phyloP scores from a whole-genome alignment of 495 filamentous ascomycete species.

The Coniosporium apollinis region DNA sequence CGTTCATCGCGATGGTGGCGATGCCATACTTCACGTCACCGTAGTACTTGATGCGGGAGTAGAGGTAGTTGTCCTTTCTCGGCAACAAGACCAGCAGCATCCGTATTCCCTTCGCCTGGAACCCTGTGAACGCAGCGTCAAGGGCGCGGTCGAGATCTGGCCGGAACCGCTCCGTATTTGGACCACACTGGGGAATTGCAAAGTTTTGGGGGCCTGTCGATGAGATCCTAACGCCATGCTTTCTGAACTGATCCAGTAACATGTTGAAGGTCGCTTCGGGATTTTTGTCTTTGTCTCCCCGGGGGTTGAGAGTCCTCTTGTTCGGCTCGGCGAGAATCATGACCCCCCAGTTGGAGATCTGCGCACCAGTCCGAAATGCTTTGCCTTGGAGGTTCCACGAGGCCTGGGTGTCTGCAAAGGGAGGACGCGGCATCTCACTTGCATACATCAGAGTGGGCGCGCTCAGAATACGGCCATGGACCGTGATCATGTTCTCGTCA shows the following conservation, averaged over 20 bases:
- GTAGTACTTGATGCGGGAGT: constrained; percentile 50
- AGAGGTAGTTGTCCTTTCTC: constrained; percentile 31
- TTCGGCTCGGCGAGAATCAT: too few relatives aligned
- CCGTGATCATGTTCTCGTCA: constrained; percentile 39
- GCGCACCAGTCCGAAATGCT: not conserved
- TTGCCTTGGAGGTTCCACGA: constrained; percentile 40
- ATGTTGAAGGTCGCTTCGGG: too few relatives aligned
- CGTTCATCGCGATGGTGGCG: constrained; percentile 45
- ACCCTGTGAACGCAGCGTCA: not conserved
- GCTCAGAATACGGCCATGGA: constrained; percentile 42
- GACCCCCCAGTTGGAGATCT: not conserved
- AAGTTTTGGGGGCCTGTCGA: too few relatives aligned
- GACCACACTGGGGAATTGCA: too few relatives aligned
- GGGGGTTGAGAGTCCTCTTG: too few relatives aligned
- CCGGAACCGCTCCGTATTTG: not conserved
- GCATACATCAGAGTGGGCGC: constrained; percentile 39
- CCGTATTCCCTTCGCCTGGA: constrained; percentile 16
- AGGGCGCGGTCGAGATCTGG: too few relatives aligned
- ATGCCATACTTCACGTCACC: constrained; percentile 49
- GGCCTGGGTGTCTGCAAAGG: constrained; percentile 24
- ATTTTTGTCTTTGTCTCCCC: too few relatives aligned
- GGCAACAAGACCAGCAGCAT: constrained; percentile 52
- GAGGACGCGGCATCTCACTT: too few relatives aligned
- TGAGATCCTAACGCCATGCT: too few relatives aligned
- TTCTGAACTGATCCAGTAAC: too few relatives aligned